These are phyloP conservation scores for Phialophora chinensis DNA, from an alignment of 2,329 filamentous ascomycete species.

Conservation along the genomic window DNA sequence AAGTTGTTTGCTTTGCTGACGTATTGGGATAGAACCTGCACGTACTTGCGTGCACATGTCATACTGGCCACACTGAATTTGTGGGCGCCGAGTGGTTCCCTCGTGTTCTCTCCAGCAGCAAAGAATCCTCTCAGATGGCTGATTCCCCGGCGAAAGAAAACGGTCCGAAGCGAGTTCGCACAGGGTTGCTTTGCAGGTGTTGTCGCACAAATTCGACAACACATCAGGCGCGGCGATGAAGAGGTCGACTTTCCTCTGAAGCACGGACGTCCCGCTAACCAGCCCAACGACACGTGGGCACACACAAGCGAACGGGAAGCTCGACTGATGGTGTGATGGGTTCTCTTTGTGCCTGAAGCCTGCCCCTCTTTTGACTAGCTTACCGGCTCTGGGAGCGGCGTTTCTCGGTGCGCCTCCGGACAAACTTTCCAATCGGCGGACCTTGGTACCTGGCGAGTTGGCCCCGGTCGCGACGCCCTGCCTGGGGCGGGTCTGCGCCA, in stretches of 20 bases:
- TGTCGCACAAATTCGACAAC: slow-evolving; percentile 14
- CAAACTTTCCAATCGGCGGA: slow-evolving; percentile 33
- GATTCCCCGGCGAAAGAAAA: not conserved
- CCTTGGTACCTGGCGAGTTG: slow-evolving; percentile 33
- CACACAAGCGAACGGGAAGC: slow-evolving; percentile 28
- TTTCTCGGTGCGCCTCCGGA: slow-evolving; percentile 25
- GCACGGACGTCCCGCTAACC: slow-evolving; percentile 13
- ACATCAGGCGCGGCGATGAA: slow-evolving; percentile 2
- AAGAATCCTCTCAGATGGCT: not conserved
- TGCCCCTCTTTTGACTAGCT: slow-evolving; percentile 35
- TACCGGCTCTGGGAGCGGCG: slow-evolving; percentile 28
- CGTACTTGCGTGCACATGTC: slow-evolving; percentile 26
- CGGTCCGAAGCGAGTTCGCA: not conserved
- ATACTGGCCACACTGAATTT: slow-evolving; percentile 24
- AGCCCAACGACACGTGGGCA: slow-evolving; percentile 33
- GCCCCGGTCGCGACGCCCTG: slow-evolving; percentile 13
- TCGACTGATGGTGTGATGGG: slow-evolving; percentile 29
- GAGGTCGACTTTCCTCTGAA: not conserved
- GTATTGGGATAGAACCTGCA: slow-evolving; percentile 33
- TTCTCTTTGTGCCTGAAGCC: slow-evolving; percentile 37
- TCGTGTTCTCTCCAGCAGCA: slow-evolving; percentile 5
- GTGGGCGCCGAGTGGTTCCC: slow-evolving; percentile 15
- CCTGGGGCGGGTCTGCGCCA: slow-evolving; percentile 8
- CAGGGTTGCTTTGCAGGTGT: slow-evolving; percentile 3
- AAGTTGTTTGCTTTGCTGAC: slow-evolving; percentile 23